Evolutionary conservation across 805 yeast genomes (phyloP), one percentile per base, ranked within the genome.

Genomic region (Sugiyamaella boreocaroliniensis): DNA sequence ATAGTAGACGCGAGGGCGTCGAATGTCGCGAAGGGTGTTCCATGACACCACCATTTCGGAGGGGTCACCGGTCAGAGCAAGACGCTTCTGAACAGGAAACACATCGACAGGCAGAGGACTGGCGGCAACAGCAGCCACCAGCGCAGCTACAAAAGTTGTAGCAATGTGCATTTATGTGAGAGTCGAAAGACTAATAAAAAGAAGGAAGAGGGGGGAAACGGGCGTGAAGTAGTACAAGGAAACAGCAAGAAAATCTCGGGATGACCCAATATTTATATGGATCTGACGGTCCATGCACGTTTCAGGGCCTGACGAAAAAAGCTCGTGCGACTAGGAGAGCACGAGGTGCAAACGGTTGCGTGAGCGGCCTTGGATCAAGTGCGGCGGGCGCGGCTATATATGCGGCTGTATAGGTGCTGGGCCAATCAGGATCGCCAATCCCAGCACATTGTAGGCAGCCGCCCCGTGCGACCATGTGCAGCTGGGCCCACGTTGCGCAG

Each of bases 21-120:
- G 9, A 16, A 60, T 34, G 41, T 55, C 45, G 20, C 54, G 57
- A 26, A 52, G 50, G 5, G 68, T 61, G 54, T 57, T 61, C 68
- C 68, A 65, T 19, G 63, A 53, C 29, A 64, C 59, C 10, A 58
- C 44, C 63, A 64, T 64, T 43, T 58, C 60, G 3, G 57, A 48
- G 41, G 26, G 15, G 9, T 51, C 42, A 16, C 59, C 61, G 19
- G 64, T 61, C 43, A 58, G 56, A 11, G 65, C 63, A 12, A 61
- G 52, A 32, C 63, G 60, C 20, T 58, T 62, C 53, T 61, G 58
- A 18, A 45, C 26, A 8, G 53, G 53, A 16, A 45, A 45, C 16
- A 40, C 45, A 15, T 50, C 53, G 7, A 50, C 49, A 11, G 53
- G 53, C 4, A 50, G 19, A 12, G 53, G 53, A 45, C 53, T 49